Conservation (phyloP, 345 rosid species). For the Eucalyptus dawsonii region DNA sequence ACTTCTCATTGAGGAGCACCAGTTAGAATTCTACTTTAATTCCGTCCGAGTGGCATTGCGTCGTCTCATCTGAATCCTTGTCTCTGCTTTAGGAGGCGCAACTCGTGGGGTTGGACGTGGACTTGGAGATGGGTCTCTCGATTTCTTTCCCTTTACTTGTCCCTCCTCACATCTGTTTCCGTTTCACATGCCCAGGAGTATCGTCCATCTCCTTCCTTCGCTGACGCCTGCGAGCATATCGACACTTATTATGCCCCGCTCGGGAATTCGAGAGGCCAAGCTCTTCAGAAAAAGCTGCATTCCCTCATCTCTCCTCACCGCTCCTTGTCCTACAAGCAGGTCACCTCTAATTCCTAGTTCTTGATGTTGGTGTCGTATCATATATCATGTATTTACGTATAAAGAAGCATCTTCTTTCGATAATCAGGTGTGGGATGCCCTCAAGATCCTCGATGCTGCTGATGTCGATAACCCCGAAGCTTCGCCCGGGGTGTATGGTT, state of each 20-base stretch:
- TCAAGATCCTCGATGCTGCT: slow-evolving; percentile 2
- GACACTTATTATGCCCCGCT: not conserved
- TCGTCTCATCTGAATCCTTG: not conserved
- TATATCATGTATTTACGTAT: no score
- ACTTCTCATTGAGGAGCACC: not conserved
- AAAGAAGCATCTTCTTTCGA: not conserved
- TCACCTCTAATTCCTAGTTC: not conserved
- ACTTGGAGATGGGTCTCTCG: not conserved
- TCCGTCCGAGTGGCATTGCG: not conserved
- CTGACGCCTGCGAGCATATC: not conserved
- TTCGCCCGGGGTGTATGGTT: not conserved
- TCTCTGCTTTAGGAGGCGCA: not conserved
- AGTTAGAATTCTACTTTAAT: not conserved
- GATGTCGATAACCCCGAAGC: not conserved
- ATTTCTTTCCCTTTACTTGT: not conserved
- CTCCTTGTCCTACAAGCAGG: not conserved
- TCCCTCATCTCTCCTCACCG: not conserved
- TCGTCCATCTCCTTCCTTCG: not conserved
- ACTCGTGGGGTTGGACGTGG: not conserved
- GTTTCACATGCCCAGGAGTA: not conserved
- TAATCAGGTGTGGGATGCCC: slow-evolving; percentile 3
- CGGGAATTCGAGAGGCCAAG: not conserved
- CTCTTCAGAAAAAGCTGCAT: not conserved
- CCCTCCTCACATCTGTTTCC: not conserved
- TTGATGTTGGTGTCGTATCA: not conserved